phyloP scores from a whole-genome alignment of 768 basidiomycete species.

The Rubroboletus pulcherrimus region DNA sequence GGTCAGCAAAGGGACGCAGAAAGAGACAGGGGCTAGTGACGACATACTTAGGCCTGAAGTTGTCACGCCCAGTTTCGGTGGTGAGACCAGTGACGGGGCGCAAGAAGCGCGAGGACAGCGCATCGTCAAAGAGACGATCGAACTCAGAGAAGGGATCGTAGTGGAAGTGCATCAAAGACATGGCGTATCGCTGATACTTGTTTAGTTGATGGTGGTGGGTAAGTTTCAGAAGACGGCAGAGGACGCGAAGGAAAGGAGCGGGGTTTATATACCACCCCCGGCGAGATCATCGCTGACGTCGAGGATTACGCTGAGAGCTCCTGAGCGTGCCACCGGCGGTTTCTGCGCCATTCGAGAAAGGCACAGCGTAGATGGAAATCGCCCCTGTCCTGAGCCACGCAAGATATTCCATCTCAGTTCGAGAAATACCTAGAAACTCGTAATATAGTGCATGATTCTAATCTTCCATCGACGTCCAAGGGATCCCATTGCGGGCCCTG shows the following conservation, averaged over 20 bases:
- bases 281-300: conserved; percentile 1
- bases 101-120: conserved; percentile 26
- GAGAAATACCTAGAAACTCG: too few relatives aligned
- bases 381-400: neutral
- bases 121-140: conserved; percentile 44
- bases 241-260: neutral
- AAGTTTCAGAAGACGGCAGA: neutral
- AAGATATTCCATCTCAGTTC: too few relatives aligned
- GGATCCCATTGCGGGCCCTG: neutral
- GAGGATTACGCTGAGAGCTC: neutral
- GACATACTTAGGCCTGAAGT: conserved; percentile 33
- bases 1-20: neutral
- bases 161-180: conserved; percentile 26
- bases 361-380: neutral
- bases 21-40: neutral
- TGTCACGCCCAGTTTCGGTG: conserved; percentile 12
- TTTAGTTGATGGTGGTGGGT: neutral
- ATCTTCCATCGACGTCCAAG: neutral
- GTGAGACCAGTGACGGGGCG: conserved; percentile 6
- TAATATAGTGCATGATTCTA: too few relatives aligned
- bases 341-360: neutral
- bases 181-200: neutral
- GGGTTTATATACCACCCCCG: neutral
- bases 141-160: conserved; percentile 42
- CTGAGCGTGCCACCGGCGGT: neutral